A percentile compares a stretch with the other conserved stretches of the same genome.
Evolutionary conservation across 495 filamentous ascomycete species (phyloP).

Genomic region (Gamarada debralockiae): DNA sequence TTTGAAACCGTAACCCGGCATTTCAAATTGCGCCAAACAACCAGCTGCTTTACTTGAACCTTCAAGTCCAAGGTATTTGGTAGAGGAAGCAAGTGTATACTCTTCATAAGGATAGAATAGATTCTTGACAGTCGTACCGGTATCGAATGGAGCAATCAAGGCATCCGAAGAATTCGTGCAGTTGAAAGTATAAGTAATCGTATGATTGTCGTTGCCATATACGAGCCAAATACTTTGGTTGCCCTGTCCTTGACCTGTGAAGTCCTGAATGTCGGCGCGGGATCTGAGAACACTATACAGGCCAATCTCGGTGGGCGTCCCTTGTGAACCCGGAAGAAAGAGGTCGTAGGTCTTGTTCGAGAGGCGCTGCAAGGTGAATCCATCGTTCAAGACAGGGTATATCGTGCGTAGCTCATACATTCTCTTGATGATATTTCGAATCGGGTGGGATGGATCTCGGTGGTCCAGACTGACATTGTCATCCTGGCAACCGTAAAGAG

Average conservation of each 20-base stretch:
- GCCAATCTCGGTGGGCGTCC: constrained; percentile 54
- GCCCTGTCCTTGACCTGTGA: constrained; percentile 28
- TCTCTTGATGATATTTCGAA: constrained; percentile 63
- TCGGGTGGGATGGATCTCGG: not conserved
- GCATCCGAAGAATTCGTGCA: not conserved
- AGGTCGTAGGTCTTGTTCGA: constrained; percentile 27
- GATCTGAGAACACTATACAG: constrained; percentile 63
- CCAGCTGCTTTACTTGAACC: too few species aligned
- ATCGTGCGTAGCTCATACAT: constrained; percentile 61
- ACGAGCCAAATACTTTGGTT: not conserved
- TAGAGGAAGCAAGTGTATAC: too few species aligned
- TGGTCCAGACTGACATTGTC: too few species aligned
- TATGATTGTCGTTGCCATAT: not conserved
- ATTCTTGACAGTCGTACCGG: constrained; percentile 42
- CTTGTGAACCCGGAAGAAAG: constrained; percentile 56
- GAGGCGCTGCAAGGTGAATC: constrained; percentile 42
- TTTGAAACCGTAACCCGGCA: too few species aligned
- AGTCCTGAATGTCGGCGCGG: constrained; percentile 46
- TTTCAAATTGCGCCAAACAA: too few species aligned
- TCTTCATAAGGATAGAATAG: too few species aligned
- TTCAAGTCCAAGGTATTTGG: too few species aligned
- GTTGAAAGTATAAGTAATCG: not conserved
- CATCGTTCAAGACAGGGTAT: constrained; percentile 61
- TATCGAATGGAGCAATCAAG: not conserved
- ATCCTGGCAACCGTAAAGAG: too few species aligned